Conservation (phyloP, 2,329 filamentous ascomycete genomes). For the Aspergillus bombycis region DNA sequence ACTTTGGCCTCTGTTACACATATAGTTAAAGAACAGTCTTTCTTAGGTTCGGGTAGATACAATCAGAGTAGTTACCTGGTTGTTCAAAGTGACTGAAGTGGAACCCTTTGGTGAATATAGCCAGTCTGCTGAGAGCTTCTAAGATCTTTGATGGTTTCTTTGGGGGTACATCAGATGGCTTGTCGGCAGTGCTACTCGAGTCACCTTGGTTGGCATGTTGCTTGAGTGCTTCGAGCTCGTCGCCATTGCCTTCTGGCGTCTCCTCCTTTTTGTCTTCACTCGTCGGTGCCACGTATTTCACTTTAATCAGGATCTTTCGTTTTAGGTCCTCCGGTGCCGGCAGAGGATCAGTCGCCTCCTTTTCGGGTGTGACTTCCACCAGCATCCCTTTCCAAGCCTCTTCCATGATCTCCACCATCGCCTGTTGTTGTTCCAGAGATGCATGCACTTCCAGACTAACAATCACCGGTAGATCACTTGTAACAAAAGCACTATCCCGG, state of each 20-base stretch:
- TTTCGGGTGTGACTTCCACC: conserved; percentile 65
- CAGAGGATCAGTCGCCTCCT: conserved; percentile 56
- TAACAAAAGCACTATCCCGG: conserved; percentile 74
- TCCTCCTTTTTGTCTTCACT: conserved; percentile 32
- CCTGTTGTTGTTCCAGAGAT: conserved; percentile 77
- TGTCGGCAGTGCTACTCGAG: neutral
- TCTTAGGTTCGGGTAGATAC: neutral
- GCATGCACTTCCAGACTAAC: conserved; percentile 93
- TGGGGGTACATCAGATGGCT: conserved; percentile 34
- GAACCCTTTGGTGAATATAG: conserved; percentile 84
- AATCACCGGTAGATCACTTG: conserved; percentile 79
- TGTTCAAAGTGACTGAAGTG: conserved; percentile 75
- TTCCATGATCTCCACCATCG: conserved; percentile 93
- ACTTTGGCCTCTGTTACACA: conserved; percentile 48
- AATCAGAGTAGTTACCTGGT: conserved; percentile 53
- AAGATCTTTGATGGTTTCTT: conserved; percentile 66
- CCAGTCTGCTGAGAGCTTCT: conserved; percentile 71
- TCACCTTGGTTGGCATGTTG: conserved; percentile 3
- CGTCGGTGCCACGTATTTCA: conserved; percentile 65
- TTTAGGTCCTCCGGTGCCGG: conserved; percentile 72
- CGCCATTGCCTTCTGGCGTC: conserved; percentile 19
- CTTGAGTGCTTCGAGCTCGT: conserved; percentile 17
- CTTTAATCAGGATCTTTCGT: conserved; percentile 82
- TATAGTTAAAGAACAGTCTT: conserved; percentile 2
- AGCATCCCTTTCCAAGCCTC: conserved; percentile 80